Conservation (phyloP, 805 yeast genomes). For the Metschnikowia cubensis region DNA sequence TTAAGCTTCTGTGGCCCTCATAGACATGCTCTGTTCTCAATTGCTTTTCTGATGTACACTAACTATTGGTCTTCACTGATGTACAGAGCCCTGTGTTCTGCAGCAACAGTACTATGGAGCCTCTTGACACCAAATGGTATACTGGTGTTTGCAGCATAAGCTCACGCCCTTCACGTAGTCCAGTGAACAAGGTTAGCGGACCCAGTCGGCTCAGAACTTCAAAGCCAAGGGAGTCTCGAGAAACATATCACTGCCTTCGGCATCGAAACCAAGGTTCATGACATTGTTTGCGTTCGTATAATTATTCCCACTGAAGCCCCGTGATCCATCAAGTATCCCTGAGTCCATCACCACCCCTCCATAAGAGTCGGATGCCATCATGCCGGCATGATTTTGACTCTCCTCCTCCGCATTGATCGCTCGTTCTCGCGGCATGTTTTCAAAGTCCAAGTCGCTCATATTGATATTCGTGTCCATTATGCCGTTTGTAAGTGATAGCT, state of each 20-base stretch:
- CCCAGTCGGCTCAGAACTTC: neutral
- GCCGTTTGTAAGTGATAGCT: neutral
- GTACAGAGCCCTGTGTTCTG: too few species aligned
- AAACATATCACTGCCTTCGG: conserved; percentile 1
- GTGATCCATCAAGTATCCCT: conserved; percentile 1
- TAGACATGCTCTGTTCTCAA: too few species aligned
- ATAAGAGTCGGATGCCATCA: conserved; percentile 2
- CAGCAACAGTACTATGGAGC: too few species aligned
- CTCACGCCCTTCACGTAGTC: neutral
- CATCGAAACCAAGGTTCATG: conserved; percentile 3
- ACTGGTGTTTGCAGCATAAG: too few species aligned
- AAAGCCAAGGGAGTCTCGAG: conserved; percentile 1
- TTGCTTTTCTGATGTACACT: too few species aligned
- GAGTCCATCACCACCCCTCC: neutral
- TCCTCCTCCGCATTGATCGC: neutral
- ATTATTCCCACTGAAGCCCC: neutral
- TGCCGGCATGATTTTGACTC: conserved; percentile 3
- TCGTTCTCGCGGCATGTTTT: neutral
- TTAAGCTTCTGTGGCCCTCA: too few species aligned
- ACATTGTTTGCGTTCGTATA: neutral
- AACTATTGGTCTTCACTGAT: too few species aligned
- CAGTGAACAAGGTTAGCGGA: too few species aligned
- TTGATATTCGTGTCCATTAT: conserved; percentile 1
- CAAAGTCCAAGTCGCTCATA: conserved; percentile 1
- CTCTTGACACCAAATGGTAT: too few species aligned